A percentile compares a stretch with the other conserved stretches of the same genome.
These are phyloP conservation scores for Elsinoe batatas DNA, from an alignment of 2,329 filamentous ascomycete species.

Conservation along the genomic window DNA sequence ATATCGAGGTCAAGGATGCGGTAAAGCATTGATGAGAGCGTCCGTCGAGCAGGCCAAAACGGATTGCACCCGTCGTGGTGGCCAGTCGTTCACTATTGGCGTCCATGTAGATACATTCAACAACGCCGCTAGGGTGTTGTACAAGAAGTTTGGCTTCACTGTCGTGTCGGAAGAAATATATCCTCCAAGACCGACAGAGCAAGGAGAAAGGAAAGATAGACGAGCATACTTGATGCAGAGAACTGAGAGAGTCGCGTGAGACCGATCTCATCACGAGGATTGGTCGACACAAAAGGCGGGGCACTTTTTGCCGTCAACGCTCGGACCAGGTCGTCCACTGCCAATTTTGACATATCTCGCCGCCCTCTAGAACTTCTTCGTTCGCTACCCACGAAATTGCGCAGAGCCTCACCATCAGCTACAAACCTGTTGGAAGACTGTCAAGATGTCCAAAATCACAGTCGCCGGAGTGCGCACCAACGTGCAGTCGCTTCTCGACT, in stretches of 20 bases:
- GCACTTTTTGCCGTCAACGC: too few species aligned
- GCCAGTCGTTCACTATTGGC: conserved; percentile 13
- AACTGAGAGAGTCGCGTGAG: neutral
- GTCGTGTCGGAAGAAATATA: conserved; percentile 20
- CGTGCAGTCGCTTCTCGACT: conserved; percentile 87
- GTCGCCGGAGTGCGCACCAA: conserved; percentile 88
- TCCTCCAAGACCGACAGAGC: conserved; percentile 15
- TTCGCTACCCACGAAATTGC: neutral
- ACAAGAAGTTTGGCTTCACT: conserved; percentile 23
- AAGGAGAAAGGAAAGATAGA: conserved; percentile 11
- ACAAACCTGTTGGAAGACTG: conserved; percentile 42
- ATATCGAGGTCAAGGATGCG: conserved; percentile 23
- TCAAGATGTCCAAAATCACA: conserved; percentile 66
- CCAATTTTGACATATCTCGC: neutral
- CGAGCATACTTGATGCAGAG: conserved; percentile 21
- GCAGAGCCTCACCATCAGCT: conserved; percentile 20
- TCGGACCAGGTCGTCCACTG: too few species aligned
- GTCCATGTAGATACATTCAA: conserved; percentile 19
- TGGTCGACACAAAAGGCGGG: too few species aligned
- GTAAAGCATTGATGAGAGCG: conserved; percentile 21
- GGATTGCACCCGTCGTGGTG: conserved; percentile 18
- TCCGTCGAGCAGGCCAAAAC: conserved; percentile 19
- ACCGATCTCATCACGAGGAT: neutral
- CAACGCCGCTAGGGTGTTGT: conserved; percentile 19
- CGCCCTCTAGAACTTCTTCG: neutral